Conservation (phyloP, 257 asterid genomes). For the Ajuga chamaepitys region DNA sequence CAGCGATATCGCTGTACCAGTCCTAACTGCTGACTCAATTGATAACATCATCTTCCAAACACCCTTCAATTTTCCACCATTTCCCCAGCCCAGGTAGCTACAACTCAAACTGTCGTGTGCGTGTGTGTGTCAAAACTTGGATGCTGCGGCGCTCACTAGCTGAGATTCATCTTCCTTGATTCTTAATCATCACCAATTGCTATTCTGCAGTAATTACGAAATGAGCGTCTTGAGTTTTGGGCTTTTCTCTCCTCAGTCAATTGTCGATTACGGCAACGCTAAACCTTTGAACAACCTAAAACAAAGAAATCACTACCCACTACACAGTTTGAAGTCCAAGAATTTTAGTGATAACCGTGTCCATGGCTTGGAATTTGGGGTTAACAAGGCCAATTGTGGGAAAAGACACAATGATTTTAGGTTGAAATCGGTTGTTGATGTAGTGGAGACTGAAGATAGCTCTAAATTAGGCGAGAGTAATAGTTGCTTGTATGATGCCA, state of each 20-base stretch:
- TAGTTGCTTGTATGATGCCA: conserved; percentile 54
- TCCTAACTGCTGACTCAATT: too few relatives aligned
- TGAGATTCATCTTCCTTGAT: conserved; percentile 11
- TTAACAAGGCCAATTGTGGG: conserved; percentile 15
- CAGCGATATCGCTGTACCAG: too few relatives aligned
- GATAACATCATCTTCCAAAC: neutral
- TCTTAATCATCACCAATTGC: neutral
- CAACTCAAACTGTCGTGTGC: too few relatives aligned
- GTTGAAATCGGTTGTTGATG: conserved; percentile 44
- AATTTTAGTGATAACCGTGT: conserved; percentile 9
- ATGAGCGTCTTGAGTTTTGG: conserved; percentile 38
- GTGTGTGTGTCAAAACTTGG: neutral
- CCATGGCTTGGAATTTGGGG: conserved; percentile 19
- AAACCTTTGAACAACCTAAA: conserved; percentile 23
- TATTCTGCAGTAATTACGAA: neutral
- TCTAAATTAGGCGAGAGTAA: conserved; percentile 17
- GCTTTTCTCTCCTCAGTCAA: conserved; percentile 27
- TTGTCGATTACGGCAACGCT: conserved; percentile 21
- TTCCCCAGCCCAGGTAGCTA: too few relatives aligned
- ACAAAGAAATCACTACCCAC: conserved; percentile 12
- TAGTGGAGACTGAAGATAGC: conserved; percentile 24
- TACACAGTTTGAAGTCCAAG: conserved; percentile 18
- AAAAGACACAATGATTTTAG: conserved; percentile 18
- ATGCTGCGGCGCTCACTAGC: neutral
- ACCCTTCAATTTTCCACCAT: neutral